phyloP scores from a whole-genome alignment of 192 early-diverging fungal species.

The Podila verticillata region DNA sequence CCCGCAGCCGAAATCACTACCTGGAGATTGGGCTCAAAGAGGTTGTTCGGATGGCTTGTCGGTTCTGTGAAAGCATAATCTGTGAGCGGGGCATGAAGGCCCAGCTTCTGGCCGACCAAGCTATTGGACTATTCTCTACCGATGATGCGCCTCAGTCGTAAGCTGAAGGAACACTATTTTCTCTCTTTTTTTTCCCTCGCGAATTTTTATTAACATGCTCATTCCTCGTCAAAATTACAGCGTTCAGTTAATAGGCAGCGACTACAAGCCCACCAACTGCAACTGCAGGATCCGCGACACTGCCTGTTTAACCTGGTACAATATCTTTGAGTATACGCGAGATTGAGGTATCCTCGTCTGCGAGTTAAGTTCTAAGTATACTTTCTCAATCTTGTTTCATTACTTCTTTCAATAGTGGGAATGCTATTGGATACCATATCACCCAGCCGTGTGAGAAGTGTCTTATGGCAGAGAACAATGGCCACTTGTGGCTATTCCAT shows the following conservation, averaged over 20 bases:
- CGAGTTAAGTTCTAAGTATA: too few relatives aligned
- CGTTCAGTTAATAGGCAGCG: conserved; percentile 69
- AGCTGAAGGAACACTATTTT: conserved; percentile 16
- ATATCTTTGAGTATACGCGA: neutral
- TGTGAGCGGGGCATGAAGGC: conserved; percentile 81
- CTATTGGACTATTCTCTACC: conserved; percentile 74
- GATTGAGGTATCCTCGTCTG: neutral
- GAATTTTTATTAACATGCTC: neutral
- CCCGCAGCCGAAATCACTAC: neutral
- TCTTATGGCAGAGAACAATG: conserved; percentile 90
- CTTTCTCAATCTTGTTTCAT: neutral
- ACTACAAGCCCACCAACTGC: conserved; percentile 77
- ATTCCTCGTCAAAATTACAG: conserved; percentile 26
- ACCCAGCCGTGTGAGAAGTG: conserved; percentile 84
- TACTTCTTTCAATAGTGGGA: conserved; percentile 58
- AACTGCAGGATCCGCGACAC: conserved; percentile 75
- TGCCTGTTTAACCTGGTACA: conserved; percentile 74
- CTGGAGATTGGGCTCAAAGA: conserved; percentile 57
- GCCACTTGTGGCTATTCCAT: conserved; percentile 94
- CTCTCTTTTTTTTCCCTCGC: neutral
- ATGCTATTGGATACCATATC: conserved; percentile 80
- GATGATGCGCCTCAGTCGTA: conserved; percentile 72
- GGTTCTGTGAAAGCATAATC: conserved; percentile 70
- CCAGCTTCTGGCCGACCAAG: conserved; percentile 71
- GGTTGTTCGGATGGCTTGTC: conserved; percentile 68